phyloP scores from a whole-genome alignment of 1,139 yeast genomes.

The Williopsis jadinii region DNA sequence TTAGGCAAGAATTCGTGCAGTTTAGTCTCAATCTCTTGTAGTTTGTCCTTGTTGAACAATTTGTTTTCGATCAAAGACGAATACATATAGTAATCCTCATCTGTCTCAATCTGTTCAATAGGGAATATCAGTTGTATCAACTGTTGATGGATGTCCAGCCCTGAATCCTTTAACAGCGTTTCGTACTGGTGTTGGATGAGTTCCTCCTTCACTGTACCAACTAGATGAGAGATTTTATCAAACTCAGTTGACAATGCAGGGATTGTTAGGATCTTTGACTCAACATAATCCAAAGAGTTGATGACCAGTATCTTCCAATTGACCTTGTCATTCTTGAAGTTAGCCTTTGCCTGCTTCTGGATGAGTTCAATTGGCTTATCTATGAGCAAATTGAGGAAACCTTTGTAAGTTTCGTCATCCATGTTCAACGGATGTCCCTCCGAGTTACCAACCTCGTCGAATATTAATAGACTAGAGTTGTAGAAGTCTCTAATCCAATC shows the following conservation, averaged over 20 bases:
- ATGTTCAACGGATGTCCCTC: slow-evolving; percentile 33
- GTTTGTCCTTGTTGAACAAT: slow-evolving; percentile 39
- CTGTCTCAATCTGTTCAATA: slow-evolving; percentile 37
- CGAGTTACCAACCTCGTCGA: slow-evolving; percentile 23
- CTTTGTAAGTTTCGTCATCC: slow-evolving; percentile 27
- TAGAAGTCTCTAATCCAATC: slow-evolving; percentile 63
- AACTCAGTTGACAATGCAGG: slow-evolving; percentile 26
- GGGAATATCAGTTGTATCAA: slow-evolving; percentile 68
- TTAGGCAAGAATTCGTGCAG: slow-evolving; percentile 49
- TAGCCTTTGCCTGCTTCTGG: slow-evolving; percentile 27
- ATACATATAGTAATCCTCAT: slow-evolving; percentile 47
- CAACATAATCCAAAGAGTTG: slow-evolving; percentile 54
- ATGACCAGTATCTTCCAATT: slow-evolving; percentile 36
- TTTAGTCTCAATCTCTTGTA: slow-evolving; percentile 35
- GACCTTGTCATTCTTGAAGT: slow-evolving; percentile 20
- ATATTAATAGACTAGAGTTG: slow-evolving; percentile 41
- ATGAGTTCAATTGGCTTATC: slow-evolving; percentile 45
- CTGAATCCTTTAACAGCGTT: slow-evolving; percentile 40
- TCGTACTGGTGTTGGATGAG: slow-evolving; percentile 38
- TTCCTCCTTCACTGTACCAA: slow-evolving; percentile 30
- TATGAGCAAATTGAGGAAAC: slow-evolving; percentile 33
- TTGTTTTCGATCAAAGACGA: slow-evolving; percentile 60
- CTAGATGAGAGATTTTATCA: slow-evolving; percentile 30
- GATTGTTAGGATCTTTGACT: slow-evolving; percentile 48
- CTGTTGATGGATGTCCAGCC: slow-evolving; percentile 50